phyloP scores from a whole-genome alignment of 1,284 basidiomycete genomes.

The Pseudozyma pruni region DNA sequence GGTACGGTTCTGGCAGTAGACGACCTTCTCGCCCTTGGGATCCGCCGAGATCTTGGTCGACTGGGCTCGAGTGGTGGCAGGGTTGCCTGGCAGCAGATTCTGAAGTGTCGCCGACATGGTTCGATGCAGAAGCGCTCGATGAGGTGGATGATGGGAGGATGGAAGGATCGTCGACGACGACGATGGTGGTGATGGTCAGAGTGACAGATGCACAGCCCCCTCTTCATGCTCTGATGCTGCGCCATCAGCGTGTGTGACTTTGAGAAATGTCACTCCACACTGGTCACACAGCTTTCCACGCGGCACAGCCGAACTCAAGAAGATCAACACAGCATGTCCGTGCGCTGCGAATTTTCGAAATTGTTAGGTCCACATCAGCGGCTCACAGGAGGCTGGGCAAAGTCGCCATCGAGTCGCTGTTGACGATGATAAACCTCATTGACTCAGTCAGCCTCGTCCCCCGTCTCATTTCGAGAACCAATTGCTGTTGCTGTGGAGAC shows the following conservation, averaged over 20 bases:
- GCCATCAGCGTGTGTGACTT: too few species aligned
- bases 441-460: too few species aligned
- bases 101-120: constrained; percentile 48
- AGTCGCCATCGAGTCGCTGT: constrained; percentile 9
- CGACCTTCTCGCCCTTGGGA: constrained; percentile 78
- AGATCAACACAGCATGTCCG: constrained; percentile 8
- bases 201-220: constrained; percentile 7
- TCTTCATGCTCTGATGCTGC: too few species aligned
- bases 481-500: too few species aligned
- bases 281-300: neutral
- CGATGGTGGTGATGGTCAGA: constrained; percentile 1
- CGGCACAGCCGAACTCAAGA: constrained; percentile 8
- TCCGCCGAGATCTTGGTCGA: constrained; percentile 80
- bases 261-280: too few species aligned
- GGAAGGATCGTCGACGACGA: neutral
- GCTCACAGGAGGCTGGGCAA: too few species aligned
- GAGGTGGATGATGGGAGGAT: neutral
- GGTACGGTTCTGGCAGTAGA: constrained; percentile 85
- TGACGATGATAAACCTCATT: too few species aligned
- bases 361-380: neutral
- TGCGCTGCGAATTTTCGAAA: neutral
- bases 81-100: constrained; percentile 53
- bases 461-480: too few species aligned
- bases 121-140: neutral
- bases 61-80: constrained; percentile 72